These are phyloP conservation scores for Oryza longistaminata DNA, from an alignment of 176 grass and related monocot genomes.

Conservation along the genomic window DNA sequence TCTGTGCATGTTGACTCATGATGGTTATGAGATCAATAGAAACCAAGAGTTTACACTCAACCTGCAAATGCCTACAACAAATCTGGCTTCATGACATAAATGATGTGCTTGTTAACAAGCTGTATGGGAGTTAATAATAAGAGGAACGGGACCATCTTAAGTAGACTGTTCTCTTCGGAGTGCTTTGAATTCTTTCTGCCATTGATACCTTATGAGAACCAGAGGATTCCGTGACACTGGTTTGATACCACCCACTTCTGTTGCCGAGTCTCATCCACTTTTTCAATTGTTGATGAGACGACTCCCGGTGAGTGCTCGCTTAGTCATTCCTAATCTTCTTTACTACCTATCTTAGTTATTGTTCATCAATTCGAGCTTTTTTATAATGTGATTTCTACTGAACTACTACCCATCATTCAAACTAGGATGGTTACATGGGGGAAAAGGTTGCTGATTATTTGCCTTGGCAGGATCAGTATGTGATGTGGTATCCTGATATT, in stretches of 20 bases:
- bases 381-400: not conserved
- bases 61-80: constrained; percentile 28
- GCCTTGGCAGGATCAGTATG: not conserved
- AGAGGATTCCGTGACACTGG: constrained; percentile 8
- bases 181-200: not conserved
- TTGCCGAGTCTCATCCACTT: not conserved
- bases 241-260: constrained; percentile 1
- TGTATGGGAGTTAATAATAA: constrained; percentile 39
- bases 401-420: constrained; percentile 9
- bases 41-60: constrained; percentile 17
- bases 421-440: not conserved
- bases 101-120: not conserved
- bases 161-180: constrained; percentile 3
- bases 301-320: constrained; percentile 22
- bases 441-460: not conserved
- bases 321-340: not conserved
- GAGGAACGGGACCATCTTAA: not conserved
- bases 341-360: not conserved
- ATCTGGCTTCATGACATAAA: constrained; percentile 6
- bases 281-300: constrained; percentile 12
- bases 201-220: not conserved
- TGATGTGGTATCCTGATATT: not conserved
- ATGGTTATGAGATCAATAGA: not conserved
- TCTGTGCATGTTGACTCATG: not conserved
- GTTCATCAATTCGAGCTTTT: not conserved